Evolutionary conservation across 768 basidiomycete species (phyloP).

Genomic region (Mycena pura): DNA sequence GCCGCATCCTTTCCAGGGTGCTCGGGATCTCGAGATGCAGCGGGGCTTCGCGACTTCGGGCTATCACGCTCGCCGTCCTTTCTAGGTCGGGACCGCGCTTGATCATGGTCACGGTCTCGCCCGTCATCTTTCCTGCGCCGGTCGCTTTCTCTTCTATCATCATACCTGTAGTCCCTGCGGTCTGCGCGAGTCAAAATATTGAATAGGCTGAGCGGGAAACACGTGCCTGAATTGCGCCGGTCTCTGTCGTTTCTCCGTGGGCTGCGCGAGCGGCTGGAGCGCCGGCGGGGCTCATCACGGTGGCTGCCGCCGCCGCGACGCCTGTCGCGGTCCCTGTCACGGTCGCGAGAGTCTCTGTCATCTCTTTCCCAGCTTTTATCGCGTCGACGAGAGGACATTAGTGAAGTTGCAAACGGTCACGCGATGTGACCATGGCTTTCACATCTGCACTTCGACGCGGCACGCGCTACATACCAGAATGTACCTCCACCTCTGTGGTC

Average conservation of each 20-base stretch:
- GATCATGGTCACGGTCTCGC: conserved; percentile 43
- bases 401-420: conserved; percentile 5
- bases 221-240: conserved; percentile 39
- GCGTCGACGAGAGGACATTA: conserved; percentile 67
- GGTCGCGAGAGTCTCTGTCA: conserved; percentile 36
- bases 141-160: conserved; percentile 41
- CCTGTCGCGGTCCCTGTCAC: conserved; percentile 51
- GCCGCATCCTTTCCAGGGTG: conserved; percentile 25
- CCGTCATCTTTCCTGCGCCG: conserved; percentile 44
- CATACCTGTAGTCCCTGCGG: conserved; percentile 39
- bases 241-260: conserved; percentile 51
- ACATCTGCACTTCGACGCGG: conserved; percentile 7
- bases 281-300: conserved; percentile 51
- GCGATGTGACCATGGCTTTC: conserved; percentile 14
- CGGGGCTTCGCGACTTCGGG: conserved; percentile 33
- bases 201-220: background rate
- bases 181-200: conserved; percentile 9
- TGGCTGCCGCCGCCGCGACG: conserved; percentile 44
- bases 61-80: conserved; percentile 41
- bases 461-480: conserved; percentile 11
- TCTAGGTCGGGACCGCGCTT: conserved; percentile 42
- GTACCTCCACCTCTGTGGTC: background rate
- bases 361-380: conserved; percentile 73
- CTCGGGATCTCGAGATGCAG: conserved; percentile 30
- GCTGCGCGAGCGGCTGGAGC: conserved; percentile 58